Base-by-base conservation (phyloP, 2,329 filamentous ascomycete genomes). In the Nemania bipapillata region DNA sequence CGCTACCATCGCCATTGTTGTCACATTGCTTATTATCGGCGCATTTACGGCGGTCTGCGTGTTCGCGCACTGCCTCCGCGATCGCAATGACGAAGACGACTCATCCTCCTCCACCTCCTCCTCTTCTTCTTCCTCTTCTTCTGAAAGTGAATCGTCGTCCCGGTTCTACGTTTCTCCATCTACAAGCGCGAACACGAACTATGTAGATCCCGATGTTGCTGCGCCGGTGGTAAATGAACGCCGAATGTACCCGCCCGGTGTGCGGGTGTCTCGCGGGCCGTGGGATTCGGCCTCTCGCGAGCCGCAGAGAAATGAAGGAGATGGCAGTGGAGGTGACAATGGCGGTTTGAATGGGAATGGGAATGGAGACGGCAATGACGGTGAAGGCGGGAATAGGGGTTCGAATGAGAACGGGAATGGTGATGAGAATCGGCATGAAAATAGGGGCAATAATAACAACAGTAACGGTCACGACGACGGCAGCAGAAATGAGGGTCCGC, bases 1-100 rank as follows among this genome's bases (percentile, higher is more conserved):
- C 64, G 64, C 57, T 2, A 49, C 22, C 7, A 65, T 70, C 55
- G 68, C 68, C 2, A 17, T 65, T 4, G 17, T 70, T 42, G 22
- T 64, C 35, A 58, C 57, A 2, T 2, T 65, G 20, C 53, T 70
- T 17, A 2, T 65, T 11, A 17, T 63, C 42, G 32, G 7, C 15
- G 52, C 20, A 4, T 53, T 70, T 11, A 4, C 58, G 42, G 53
- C 22, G 1, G 45, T 67, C 11, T 62, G 42, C 24, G 12, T 63
- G 17, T 30, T 5, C 40, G 24, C 9, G 3, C 20, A 12, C 30
- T 12, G 22, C 22, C 12, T 53, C n/a, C 24, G 40, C 40, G 3
- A 20, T 1, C n/a, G n/a, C 1, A 22, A 32, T 32, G 54, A 50
- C 0, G 52, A 37, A 3, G 20, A 40, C 4, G 40, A 22, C 2